Base-by-base conservation (phyloP, 805 yeast genomes). In the Candida maris region DNA sequence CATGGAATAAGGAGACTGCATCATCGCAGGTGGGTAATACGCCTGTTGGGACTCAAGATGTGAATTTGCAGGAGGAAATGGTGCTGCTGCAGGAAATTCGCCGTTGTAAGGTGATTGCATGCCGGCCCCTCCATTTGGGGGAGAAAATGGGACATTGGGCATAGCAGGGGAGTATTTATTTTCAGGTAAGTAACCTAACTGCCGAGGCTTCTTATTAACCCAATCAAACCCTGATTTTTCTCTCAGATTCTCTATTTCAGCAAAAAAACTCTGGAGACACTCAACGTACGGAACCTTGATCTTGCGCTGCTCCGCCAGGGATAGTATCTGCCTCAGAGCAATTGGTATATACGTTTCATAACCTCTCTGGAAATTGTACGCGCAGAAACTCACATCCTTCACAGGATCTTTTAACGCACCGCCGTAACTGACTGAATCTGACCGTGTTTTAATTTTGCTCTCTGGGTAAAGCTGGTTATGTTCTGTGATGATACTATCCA, bases 241-340 rank as follows among this genome's bases (percentile, higher is more conserved):
- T 15, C 38, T 38, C 8, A 53, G 24, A 18, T 38, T 32, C 14
- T 46, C 45, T 32, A 53, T 42, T 20, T 48, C 45, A 4, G 19
- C 12, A 24, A 44, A 56, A 25, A 56, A 54, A 10, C 54, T 48
- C 23, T 35, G 31, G n/a, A 54, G 35, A 17, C 40, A 38, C 32
- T 54, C 52, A 9, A 54, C 34, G 32, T 44, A 47, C 8, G 63
- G 55, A 5, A 47, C 18, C 6, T 27, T 34, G n/a, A 52, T 19
- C 4, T 44, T 33, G 12, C 20, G 16, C 3, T 31, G 30, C 2
- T 30, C 31, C 3, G 54, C 54, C 21, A 49, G 33, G 4, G 32
- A 4, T 12, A 52, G 15, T 3, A 48, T 12, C 28, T 55, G 61
- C 24, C 28, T 37, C 22, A 57, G 30, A 7, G 54, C 38, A 18